Conservation (phyloP, 176 grass and related monocot species). For the Urochloa ruziziensis region DNA sequence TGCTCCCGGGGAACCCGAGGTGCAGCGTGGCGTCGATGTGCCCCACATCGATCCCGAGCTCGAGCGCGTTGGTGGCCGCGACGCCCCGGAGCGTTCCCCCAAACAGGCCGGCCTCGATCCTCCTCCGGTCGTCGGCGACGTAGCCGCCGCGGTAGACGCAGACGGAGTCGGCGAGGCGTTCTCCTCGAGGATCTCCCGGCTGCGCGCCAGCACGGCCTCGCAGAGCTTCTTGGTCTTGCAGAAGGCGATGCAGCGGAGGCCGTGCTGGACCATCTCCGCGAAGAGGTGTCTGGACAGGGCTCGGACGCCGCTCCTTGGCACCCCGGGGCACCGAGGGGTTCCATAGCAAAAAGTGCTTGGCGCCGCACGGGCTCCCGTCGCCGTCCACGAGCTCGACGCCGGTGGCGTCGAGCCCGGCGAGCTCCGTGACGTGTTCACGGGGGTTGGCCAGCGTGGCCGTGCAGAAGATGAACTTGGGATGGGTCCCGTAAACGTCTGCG, state of each 20-base stretch:
- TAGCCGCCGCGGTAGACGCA: constrained; percentile 77
- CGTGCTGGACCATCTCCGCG: constrained; percentile 68
- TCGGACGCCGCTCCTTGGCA: not conserved
- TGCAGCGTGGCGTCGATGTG: constrained; percentile 74
- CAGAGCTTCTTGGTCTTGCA: constrained; percentile 78
- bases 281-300: constrained; percentile 59
- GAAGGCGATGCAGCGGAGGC: constrained; percentile 78
- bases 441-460: constrained; percentile 73
- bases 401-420: constrained; percentile 46
- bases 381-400: constrained; percentile 46
- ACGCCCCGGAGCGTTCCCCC: constrained; percentile 59
- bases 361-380: constrained; percentile 58
- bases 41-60: constrained; percentile 78
- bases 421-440: constrained; percentile 62
- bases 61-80: constrained; percentile 67
- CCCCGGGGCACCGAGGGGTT: constrained; percentile 41
- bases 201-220: constrained; percentile 47
- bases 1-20: constrained; percentile 69
- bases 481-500: constrained; percentile 46
- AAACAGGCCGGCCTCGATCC: constrained; percentile 65
- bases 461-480: constrained; percentile 59
- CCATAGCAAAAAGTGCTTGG: constrained; percentile 70
- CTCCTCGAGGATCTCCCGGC: constrained; percentile 58
- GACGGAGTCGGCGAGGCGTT: constrained; percentile 36
- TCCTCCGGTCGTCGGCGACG: constrained; percentile 57